Conservation (phyloP, 2,329 filamentous ascomycete species). For the Colletotrichum musicola region DNA sequence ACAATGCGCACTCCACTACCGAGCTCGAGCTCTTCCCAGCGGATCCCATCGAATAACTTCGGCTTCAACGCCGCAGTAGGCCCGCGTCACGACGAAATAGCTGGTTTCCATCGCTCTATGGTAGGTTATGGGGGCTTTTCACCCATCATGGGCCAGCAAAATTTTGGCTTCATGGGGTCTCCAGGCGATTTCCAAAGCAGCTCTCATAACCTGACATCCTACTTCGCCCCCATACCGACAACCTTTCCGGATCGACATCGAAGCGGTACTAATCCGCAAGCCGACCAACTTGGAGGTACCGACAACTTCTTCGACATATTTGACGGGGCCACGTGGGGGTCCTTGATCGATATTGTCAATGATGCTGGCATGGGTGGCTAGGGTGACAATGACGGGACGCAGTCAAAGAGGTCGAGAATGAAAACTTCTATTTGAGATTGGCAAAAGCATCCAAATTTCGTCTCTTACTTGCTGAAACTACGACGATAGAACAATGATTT, state of each 20-base stretch:
- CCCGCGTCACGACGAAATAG: not conserved
- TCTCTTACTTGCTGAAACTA: too few species aligned
- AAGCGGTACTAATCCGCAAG: not conserved
- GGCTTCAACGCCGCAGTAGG: not conserved
- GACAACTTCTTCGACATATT: conserved; percentile 32
- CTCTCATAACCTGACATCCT: not conserved
- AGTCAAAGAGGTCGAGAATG: too few species aligned
- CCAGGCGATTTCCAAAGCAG: not conserved
- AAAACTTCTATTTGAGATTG: too few species aligned
- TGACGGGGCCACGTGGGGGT: conserved; percentile 36
- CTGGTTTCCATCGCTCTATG: not conserved
- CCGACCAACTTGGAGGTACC: not conserved
- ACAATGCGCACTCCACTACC: not conserved
- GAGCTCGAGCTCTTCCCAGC: not conserved
- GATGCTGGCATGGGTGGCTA: not conserved
- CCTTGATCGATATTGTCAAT: conserved; percentile 26
- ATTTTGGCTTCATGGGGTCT: not conserved
- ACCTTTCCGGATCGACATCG: conserved; percentile 24
- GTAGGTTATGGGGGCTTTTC: not conserved
- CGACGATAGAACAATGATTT: too few species aligned
- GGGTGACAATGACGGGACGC: too few species aligned
- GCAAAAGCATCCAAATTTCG: too few species aligned
- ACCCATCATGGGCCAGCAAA: not conserved
- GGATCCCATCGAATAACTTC: not conserved
- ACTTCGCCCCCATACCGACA: conserved; percentile 27